Evolutionary conservation across 495 filamentous ascomycete genomes (phyloP), one percentile per base, ranked within the genome.

Genomic region (Penicillium turbatum): DNA sequence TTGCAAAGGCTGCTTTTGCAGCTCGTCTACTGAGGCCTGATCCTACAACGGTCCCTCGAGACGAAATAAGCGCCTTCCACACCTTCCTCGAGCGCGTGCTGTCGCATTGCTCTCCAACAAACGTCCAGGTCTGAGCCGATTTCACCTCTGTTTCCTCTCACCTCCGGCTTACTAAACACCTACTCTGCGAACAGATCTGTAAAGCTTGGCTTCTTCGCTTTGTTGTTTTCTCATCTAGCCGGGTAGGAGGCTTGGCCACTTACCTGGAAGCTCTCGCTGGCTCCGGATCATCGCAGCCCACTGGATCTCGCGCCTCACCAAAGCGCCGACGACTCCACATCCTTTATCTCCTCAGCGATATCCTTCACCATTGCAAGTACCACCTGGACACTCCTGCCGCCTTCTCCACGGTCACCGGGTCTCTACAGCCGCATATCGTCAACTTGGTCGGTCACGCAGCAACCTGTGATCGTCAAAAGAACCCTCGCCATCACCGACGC

Each of bases 111-210:
- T 88, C 89, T 59, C 76, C 84, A 51, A 66, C 76, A 75, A 95
- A 95, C 75, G 86, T 96, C 79, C 91, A 96, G 91, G 91, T 96
- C 90, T 92, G 90, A 89, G 58, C 63, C 57, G 65, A 64, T 66
- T 57, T 59, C 59, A 65, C 58, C 67, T 67, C 57, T 54, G 52
- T 48, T 55, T 51, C 46, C 51, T 61, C 38, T 56, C 56, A 70
- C 36, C 30, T 49, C 51, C 38, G 43, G 38, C 41, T 59, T 71
- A 71, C 78, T 81, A 78, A 78, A 81, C 60, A 67, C 51, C 53
- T 36, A 55, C 40, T 69, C 48, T 67, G 60, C 69, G 66, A 72
- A 74, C 66, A 96, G 91, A 87, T 80, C 74, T 91, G 88, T 78
- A 96, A 92, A 80, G 75, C 79, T 69, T 95, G 89, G 90, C 82